Conservation (phyloP, 108 stramenopile genomes). For the Fragilaria radians region DNA sequence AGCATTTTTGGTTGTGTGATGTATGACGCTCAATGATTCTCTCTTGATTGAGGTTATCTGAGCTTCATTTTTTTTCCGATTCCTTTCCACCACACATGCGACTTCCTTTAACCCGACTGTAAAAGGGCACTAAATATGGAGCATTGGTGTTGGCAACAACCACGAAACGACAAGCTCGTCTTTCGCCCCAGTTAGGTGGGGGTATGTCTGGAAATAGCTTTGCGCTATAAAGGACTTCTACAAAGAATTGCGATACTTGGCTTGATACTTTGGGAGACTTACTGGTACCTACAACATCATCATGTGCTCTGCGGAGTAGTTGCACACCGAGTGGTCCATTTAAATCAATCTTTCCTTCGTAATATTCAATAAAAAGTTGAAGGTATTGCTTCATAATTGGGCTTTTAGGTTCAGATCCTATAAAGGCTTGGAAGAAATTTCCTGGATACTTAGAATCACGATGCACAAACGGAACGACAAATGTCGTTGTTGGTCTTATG, state of each 20-base stretch:
- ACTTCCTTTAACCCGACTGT: constrained; percentile 64
- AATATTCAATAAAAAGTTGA: constrained; percentile 59
- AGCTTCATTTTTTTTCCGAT: too few relatives aligned
- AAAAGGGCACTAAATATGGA: constrained; percentile 39
- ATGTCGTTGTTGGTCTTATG: constrained; percentile 34
- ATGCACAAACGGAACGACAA: constrained; percentile 67
- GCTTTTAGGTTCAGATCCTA: constrained; percentile 42
- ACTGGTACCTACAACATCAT: too few relatives aligned
- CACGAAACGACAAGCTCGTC: constrained; percentile 69
- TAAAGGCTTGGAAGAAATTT: constrained; percentile 79
- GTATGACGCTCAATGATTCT: too few relatives aligned
- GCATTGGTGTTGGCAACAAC: constrained; percentile 30
- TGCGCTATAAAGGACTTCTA: constrained; percentile 46
- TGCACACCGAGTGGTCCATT: constrained; percentile 63
- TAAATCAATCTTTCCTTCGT: constrained; percentile 35
- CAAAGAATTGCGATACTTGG: too few relatives aligned
- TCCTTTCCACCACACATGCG: constrained; percentile 53
- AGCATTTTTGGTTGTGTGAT: too few relatives aligned
- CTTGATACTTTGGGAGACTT: too few relatives aligned
- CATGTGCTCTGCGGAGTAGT: constrained; percentile 61
- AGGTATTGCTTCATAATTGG: constrained; percentile 56
- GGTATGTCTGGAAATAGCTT: constrained; percentile 35
- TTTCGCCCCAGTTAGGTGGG: constrained; percentile 48
- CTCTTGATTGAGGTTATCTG: too few relatives aligned
- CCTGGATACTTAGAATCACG: constrained; percentile 47